Evolutionary conservation across 1,284 basidiomycete species (phyloP), one percentile per base, ranked within the genome.

Genomic region (Apiotrichum laibachii): DNA sequence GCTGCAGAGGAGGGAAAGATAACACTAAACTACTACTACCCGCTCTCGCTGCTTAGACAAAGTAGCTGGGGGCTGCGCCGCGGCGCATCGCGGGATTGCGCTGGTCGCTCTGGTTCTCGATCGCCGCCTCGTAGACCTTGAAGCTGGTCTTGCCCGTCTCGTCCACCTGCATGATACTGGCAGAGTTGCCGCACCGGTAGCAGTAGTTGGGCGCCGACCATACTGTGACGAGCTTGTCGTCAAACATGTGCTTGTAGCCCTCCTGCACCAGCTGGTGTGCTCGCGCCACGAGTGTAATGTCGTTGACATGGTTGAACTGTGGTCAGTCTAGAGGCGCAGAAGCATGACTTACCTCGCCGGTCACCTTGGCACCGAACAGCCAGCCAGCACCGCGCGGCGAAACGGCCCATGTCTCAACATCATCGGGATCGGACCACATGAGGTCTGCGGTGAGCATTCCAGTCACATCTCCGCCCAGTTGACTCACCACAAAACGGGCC

Each of bases 181-280:
- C 89, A 80, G 87, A 81, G 63, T 92, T 90, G 44, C 90, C 89
- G 71, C 85, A 87, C 33, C 90, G 84, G 71, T 93, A 92, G 73
- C 90, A 93, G 76, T 93, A 99, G 76, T 99, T 99, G 18, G 95
- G 95, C 33, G 95, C 95, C 1, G 87, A 89, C 96, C 95, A 99
- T 7, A 99, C 95, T 0, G 96, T 99, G 0, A 98, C 95, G 39
- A 99, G 87, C 57, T 86, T 82, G 62, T 89, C 85, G 73, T 96
- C 90, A 69, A 98, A 98, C 92, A 98, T 96, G 78, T 94, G 88
- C 79, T 98, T 98, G 82, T 88, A 96, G 0, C 95, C 95, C 78
- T 98, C 95, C 77, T 96, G 92, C 1, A 96, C 93, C 11, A 97
- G 85, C 73, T 96, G 93, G 74, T 96, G 93, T 0, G 93, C 93